Evolutionary conservation across 2,329 filamentous ascomycete genomes (phyloP).

Genomic region (Dothideomycetidae sp.): DNA sequence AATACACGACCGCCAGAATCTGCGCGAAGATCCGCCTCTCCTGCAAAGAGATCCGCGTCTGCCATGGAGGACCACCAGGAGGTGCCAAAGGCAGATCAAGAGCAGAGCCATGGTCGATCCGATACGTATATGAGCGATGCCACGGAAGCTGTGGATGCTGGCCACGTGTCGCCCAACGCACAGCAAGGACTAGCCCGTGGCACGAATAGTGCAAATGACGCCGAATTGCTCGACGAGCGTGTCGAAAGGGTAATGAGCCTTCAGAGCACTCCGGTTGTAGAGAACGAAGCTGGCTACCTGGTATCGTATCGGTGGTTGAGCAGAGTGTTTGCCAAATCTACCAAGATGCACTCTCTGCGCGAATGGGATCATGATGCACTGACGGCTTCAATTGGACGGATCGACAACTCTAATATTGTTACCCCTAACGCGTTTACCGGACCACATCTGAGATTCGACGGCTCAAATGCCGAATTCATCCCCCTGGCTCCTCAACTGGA

Average conservation of each 20-base stretch:
- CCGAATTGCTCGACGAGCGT: conserved; percentile 46
- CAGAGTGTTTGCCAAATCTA: conserved; percentile 52
- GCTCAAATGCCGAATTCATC: conserved; percentile 39
- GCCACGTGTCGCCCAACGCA: background rate
- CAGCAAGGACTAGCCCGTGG: background rate
- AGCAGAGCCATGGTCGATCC: background rate
- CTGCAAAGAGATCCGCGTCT: conserved; percentile 41
- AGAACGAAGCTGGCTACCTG: conserved; percentile 62
- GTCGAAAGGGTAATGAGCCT: conserved; percentile 57
- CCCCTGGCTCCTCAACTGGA: conserved; percentile 54
- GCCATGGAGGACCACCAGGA: conserved; percentile 35
- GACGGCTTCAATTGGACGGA: conserved; percentile 55
- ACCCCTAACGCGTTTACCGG: conserved; percentile 17
- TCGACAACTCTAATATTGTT: conserved; percentile 79
- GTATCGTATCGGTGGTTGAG: conserved; percentile 70
- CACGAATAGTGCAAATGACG: background rate
- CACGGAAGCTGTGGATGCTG: too few species aligned
- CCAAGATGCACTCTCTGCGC: conserved; percentile 41
- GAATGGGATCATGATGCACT: conserved; percentile 44
- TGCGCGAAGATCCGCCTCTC: conserved; percentile 33
- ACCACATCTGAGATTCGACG: conserved; percentile 15
- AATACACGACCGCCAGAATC: conserved; percentile 13
- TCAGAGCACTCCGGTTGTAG: conserved; percentile 41
- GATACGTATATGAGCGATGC: background rate
- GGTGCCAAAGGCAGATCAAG: background rate